Percentiles rank a stretch among this genome's conserved stretches.
phyloP scores from a whole-genome alignment of 1,284 basidiomycete genomes.

The Earliella scabrosa region DNA sequence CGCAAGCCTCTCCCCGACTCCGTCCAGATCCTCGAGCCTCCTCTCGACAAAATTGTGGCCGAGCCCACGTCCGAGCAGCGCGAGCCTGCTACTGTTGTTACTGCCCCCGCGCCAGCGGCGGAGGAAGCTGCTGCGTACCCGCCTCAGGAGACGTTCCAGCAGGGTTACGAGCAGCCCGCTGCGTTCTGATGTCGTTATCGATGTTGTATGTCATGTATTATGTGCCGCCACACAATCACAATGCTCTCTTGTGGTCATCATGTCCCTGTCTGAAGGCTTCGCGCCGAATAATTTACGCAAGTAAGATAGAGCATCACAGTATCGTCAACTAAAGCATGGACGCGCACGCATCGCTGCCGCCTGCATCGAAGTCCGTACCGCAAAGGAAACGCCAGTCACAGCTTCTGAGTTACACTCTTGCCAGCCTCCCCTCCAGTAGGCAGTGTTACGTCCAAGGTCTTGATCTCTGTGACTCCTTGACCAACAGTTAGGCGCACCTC shows the following conservation, averaged over 20 bases:
- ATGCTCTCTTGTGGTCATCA: constrained; percentile 12
- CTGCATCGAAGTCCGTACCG: no score
- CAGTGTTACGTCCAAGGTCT: constrained; percentile 33
- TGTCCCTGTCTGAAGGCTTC: not conserved
- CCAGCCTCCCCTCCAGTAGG: constrained; percentile 42
- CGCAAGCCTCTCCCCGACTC: constrained; percentile 95
- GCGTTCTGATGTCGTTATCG: constrained; percentile 33
- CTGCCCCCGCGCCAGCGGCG: constrained; percentile 50
- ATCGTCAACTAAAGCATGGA: no score
- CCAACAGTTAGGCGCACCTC: constrained; percentile 36
- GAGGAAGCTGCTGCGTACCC: constrained; percentile 53
- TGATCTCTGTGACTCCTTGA: constrained; percentile 35
- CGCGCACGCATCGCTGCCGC: no score
- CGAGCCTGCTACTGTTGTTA: constrained; percentile 62
- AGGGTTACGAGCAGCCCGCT: constrained; percentile 37
- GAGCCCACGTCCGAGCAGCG: constrained; percentile 83
- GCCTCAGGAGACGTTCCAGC: constrained; percentile 42
- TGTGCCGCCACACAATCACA: constrained; percentile 17
- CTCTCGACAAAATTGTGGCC: constrained; percentile 77
- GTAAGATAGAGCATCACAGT: no score
- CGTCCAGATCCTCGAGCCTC: constrained; percentile 89
- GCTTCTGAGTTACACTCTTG: constrained; percentile 42
- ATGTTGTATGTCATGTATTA: constrained; percentile 19
- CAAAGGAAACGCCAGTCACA: no score
- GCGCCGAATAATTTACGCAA: no score